Evolutionary conservation across 257 asterid genomes (phyloP).

Genomic region (Fraxinus quadrangulata): DNA sequence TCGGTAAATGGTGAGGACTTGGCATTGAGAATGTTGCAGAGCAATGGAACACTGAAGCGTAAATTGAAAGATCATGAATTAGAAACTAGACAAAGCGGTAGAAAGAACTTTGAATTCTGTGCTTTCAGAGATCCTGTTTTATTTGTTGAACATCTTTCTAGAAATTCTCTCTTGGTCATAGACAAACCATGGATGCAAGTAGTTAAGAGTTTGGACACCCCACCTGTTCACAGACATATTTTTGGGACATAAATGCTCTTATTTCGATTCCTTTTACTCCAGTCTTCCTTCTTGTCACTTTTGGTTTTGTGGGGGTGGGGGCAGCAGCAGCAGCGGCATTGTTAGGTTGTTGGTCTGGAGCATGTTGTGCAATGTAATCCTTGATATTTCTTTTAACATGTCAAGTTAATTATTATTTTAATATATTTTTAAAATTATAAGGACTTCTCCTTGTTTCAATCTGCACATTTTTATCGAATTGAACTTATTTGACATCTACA

Average conservation of each 20-base stretch:
- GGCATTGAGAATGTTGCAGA: constrained; percentile 38
- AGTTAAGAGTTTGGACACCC: constrained; percentile 62
- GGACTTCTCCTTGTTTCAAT: constrained; percentile 1
- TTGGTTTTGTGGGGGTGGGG: constrained; percentile 22
- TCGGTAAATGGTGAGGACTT: constrained; percentile 41
- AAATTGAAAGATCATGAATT: constrained; percentile 48
- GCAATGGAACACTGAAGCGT: constrained; percentile 64
- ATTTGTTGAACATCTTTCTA: constrained; percentile 85
- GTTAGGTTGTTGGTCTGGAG: constrained; percentile 29
- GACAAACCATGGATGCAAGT: constrained; percentile 91
- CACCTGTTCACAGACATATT: constrained; percentile 91
- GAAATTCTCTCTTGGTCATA: constrained; percentile 75
- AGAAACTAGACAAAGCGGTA: constrained; percentile 50
- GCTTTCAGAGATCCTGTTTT: constrained; percentile 80
- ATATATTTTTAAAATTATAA: constrained; percentile 18
- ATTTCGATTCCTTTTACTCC: constrained; percentile 33
- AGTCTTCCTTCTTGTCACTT: constrained; percentile 24
- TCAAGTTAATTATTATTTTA: constrained; percentile 33
- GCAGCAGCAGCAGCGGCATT: too few species aligned
- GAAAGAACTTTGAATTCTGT: constrained; percentile 66
- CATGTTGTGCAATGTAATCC: constrained; percentile 70
- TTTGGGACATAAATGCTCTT: constrained; percentile 60
- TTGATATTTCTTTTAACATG: constrained; percentile 40
- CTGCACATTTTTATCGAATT: background rate
- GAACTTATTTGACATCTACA: background rate